Evolutionary conservation across 2,329 filamentous ascomycete genomes (phyloP), one percentile per base, ranked within the genome.

Genomic region (Phialemonium atrogriseum): DNA sequence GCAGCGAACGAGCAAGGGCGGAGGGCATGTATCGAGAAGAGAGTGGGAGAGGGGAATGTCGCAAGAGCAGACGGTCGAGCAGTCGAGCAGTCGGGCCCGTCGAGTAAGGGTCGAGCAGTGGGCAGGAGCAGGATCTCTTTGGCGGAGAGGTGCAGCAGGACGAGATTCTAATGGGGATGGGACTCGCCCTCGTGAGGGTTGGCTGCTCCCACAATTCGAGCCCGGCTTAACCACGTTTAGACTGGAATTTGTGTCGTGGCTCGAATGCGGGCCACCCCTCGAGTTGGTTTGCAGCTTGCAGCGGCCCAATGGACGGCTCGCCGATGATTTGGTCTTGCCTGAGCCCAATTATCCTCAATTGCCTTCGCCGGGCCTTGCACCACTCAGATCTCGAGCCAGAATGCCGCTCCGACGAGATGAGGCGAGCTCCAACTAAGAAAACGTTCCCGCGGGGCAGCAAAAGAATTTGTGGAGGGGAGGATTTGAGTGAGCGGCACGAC

Each of bases 241-340:
- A 46, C 45, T 47, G 48, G 48, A 47, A 43, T 42, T 38, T 46
- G 44, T 58, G 55, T 58, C 55, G 55, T 59, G 55, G 55, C 55
- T 58, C 55, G 55, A 58, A 56, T 59, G 55, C 55, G 47, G 49
- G 48, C 48, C 37, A 32, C 20, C 21, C 31, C 26, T 34, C 15
- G 22, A 30, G 34, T 30, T 21, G 39, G 41, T 40, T 44, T 50
- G 43, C 46, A 49, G 49, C 43, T 34, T 51, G 49, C 49, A 51
- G 49, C 45, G 44, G 47, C 48, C 49, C 48, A 52, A 52, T 51
- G 38, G 39, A 39, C 46, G 45, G 46, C 35, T 45, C 39, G 36
- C 32, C 34, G 40, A 45, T 30, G 41, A 37, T 39, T 34, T 44
- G 43, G 36, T 33, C 36, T 27, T 32, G 35, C 33, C 31, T 36